Base-by-base conservation (phyloP, 768 basidiomycete genomes). In the Ephemerocybe angulata region DNA sequence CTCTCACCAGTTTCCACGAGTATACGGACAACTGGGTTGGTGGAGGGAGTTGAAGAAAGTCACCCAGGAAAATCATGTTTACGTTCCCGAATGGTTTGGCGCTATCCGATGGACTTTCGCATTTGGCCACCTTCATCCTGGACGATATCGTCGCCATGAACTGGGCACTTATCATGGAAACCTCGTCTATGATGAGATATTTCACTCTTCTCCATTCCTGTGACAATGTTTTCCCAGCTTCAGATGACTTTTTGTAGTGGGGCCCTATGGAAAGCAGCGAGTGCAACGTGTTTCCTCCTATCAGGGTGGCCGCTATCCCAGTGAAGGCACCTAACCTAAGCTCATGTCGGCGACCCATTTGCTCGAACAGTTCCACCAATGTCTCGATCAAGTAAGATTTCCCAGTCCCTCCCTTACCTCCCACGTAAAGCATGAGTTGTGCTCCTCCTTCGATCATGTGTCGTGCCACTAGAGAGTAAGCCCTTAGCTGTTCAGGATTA, bases 11-110 rank as follows among this genome's bases (percentile, higher is more conserved):
- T 12, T 50, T 38, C n/a, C 59, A 27, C 0, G 47, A 37, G 49
- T 63, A 70, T 8, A 71, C 46, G 1, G 62, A 30, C 0, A 44
- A 35, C 17, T 58, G 62, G n/a, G n/a, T 27, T 5, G 41, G 47
- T 10, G 70, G 70, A 3, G 29, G 2, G n/a, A 50, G 30, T 19
- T 50, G 48, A 31, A 12, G 25, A 15, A 50, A 50, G 29, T 15
- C 70, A 6, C 70, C 70, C 0, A 59, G 52, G 53, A 69, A 67
- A 2, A 72, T 69, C 1, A 73, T 55, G 52, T 69, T 71, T 0
- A 71, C 52, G 0, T 67, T 67, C 1, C 72, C 71, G 47, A 67
- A 70, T 1, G 62, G 64, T 15, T 38, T 41, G 0, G 11, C 4
- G 8, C 29, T 15, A n/a, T 57, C 48, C 3, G 58, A 43, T 10